Percentiles rank a stretch among this genome's conserved stretches.
Evolutionary conservation across 768 basidiomycete genomes (phyloP).

Genomic region (Cubamyces lactineus): DNA sequence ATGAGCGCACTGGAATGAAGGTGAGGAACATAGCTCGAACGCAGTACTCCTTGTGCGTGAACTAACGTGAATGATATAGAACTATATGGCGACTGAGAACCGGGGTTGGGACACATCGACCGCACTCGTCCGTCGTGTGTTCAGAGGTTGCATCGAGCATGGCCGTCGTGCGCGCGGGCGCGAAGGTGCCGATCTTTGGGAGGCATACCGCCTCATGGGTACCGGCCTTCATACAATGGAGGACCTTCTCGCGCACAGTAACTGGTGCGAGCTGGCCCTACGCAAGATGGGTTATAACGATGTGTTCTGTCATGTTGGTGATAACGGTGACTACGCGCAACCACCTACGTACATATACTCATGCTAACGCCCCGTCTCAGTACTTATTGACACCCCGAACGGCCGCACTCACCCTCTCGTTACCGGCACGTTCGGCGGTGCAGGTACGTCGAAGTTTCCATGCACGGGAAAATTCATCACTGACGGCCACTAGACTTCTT

Average conservation of each 20-base stretch:
- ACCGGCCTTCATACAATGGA: constrained; percentile 70
- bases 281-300: constrained; percentile 68
- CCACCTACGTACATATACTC: neutral
- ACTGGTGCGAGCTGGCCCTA: constrained; percentile 79
- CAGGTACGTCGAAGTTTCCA: constrained; percentile 4
- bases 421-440: constrained; percentile 65
- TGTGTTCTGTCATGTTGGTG: constrained; percentile 83
- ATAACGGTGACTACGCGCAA: constrained; percentile 42
- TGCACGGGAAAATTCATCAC: neutral
- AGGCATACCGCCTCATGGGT: constrained; percentile 73
- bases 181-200: constrained; percentile 60
- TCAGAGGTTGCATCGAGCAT: constrained; percentile 66
- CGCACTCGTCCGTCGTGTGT: constrained; percentile 62
- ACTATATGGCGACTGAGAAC: constrained; percentile 75
- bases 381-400: constrained; percentile 52
- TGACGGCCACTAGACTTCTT: constrained; percentile 58
- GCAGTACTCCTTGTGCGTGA: too few relatives aligned
- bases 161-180: constrained; percentile 61
- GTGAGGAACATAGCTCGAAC: constrained; percentile 36
- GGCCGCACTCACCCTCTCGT: constrained; percentile 64
- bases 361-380: constrained; percentile 16
- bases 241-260: constrained; percentile 76
- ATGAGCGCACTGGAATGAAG: constrained; percentile 81
- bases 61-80: constrained; percentile 41
- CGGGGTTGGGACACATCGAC: constrained; percentile 77